Percentiles rank a stretch among this genome's conserved stretches.
phyloP scores from a whole-genome alignment of 2,329 filamentous ascomycete genomes.

The Lasiodiplodia theobromae region DNA sequence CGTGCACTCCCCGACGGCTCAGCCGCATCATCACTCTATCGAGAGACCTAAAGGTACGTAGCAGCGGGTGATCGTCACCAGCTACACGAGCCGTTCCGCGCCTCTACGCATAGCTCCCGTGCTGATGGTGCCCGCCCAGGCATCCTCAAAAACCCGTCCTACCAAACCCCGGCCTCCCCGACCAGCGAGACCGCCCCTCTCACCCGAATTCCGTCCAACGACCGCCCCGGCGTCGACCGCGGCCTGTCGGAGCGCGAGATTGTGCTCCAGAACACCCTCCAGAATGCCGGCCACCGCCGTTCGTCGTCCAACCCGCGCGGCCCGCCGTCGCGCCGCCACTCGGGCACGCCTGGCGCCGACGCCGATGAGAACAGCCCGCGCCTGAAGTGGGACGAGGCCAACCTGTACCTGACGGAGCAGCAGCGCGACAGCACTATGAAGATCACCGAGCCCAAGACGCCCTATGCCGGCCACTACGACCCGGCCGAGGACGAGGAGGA shows the following conservation, averaged over 20 bases:
- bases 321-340: constrained; percentile 75
- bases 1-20: constrained; percentile 36
- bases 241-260: constrained; percentile 81
- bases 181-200: constrained; percentile 48
- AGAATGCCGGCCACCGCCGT: constrained; percentile 88
- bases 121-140: constrained; percentile 59
- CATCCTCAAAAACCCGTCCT: constrained; percentile 86
- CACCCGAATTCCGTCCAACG: constrained; percentile 41
- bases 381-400: constrained; percentile 98
- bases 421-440: constrained; percentile 97
- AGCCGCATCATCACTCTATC: constrained; percentile 38
- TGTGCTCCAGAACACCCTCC: constrained; percentile 90
- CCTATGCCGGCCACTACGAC: constrained; percentile 91
- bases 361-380: constrained; percentile 71
- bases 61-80: constrained; percentile 16
- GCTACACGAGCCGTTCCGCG: background rate
- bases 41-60: constrained; percentile 54
- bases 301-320: constrained; percentile 76
- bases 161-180: constrained; percentile 54
- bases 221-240: constrained; percentile 54
- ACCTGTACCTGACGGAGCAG: constrained; percentile 95
- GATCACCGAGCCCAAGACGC: constrained; percentile 98
- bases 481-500: constrained; percentile 86
- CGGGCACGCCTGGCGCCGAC: constrained; percentile 59
- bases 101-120: constrained; percentile 12